phyloP scores from a whole-genome alignment of 1,139 yeast species.

The Hansenula anomala region DNA sequence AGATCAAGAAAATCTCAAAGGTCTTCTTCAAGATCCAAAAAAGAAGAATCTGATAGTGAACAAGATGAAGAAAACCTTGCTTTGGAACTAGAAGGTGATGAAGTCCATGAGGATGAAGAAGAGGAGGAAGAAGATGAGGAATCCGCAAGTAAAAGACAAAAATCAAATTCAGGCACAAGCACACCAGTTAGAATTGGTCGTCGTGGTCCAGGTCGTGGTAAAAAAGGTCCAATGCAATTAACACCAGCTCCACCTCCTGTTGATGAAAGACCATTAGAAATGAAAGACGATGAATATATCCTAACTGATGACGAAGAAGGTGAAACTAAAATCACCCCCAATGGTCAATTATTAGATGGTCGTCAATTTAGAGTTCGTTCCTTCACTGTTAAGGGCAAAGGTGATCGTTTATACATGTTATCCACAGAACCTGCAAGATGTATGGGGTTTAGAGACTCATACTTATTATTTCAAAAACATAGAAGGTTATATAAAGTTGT shows the following conservation, averaged over 20 bases:
- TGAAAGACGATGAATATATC: conserved; percentile 75
- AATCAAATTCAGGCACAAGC: conserved; percentile 2
- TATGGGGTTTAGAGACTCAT: conserved; percentile 92
- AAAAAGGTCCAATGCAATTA: conserved; percentile 10
- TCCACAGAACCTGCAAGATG: conserved; percentile 95
- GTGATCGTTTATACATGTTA: conserved; percentile 75
- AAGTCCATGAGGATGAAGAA: conserved; percentile 5
- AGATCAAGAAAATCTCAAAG: conserved; percentile 5
- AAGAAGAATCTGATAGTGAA: conserved; percentile 5
- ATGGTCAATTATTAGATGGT: conserved; percentile 72
- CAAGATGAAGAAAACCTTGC: conserved; percentile 7
- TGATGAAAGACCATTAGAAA: conserved; percentile 42
- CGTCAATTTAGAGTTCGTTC: conserved; percentile 77
- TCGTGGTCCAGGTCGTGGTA: conserved; percentile 16
- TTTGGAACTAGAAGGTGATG: too few species aligned
- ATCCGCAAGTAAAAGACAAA: conserved; percentile 10
- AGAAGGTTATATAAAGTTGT: conserved; percentile 63
- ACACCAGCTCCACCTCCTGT: conserved; percentile 22
- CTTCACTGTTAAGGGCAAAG: conserved; percentile 72
- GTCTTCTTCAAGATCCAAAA: conserved; percentile 3
- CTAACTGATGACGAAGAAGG: conserved; percentile 83
- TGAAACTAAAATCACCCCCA: conserved; percentile 60
- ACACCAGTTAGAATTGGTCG: conserved; percentile 1
- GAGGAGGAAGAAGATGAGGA: conserved; percentile 3
- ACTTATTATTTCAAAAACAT: conserved; percentile 85